Conservation (phyloP, 2,329 filamentous ascomycete genomes). For the Torrubiella hemipterigena region DNA sequence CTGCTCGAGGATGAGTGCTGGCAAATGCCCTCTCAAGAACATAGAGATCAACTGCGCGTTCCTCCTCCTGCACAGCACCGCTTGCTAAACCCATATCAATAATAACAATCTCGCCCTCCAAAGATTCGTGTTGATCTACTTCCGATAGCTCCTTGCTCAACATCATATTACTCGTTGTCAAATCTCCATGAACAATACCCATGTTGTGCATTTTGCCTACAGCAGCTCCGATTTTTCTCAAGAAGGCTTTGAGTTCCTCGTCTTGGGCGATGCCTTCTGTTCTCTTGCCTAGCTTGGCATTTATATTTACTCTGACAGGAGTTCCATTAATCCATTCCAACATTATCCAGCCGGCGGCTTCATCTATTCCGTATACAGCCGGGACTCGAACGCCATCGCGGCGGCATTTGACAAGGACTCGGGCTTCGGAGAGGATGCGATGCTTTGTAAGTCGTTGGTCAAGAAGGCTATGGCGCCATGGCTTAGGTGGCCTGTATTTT, state of each 20-base stretch:
- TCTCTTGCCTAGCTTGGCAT: slow-evolving; percentile 50
- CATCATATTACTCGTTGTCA: slow-evolving; percentile 98
- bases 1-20: slow-evolving; percentile 83
- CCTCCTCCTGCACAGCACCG: slow-evolving; percentile 74
- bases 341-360: slow-evolving; percentile 58
- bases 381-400: slow-evolving; percentile 75
- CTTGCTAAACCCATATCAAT: slow-evolving; percentile 92
- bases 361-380: slow-evolving; percentile 59
- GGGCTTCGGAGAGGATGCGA: slow-evolving; percentile 78
- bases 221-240: slow-evolving; percentile 58
- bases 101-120: slow-evolving; percentile 68
- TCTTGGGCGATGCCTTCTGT: slow-evolving; percentile 27
- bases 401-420: slow-evolving; percentile 68
- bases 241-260: slow-evolving; percentile 43
- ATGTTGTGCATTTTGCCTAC: slow-evolving; percentile 67
- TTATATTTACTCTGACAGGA: slow-evolving; percentile 58
- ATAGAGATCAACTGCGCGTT: slow-evolving; percentile 90
- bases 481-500: slow-evolving; percentile 84
- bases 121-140: slow-evolving; percentile 10
- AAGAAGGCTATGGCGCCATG: slow-evolving; percentile 82
- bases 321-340: slow-evolving; percentile 74
- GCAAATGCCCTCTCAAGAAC: slow-evolving; percentile 90
- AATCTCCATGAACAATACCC: slow-evolving; percentile 87
- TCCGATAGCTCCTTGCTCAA: slow-evolving; percentile 29
- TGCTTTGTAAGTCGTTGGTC: slow-evolving; percentile 79